Evolutionary conservation across 2,329 filamentous ascomycete genomes (phyloP), one percentile per base, ranked within the genome.

Genomic region (Basipetospora chlamydospora): DNA sequence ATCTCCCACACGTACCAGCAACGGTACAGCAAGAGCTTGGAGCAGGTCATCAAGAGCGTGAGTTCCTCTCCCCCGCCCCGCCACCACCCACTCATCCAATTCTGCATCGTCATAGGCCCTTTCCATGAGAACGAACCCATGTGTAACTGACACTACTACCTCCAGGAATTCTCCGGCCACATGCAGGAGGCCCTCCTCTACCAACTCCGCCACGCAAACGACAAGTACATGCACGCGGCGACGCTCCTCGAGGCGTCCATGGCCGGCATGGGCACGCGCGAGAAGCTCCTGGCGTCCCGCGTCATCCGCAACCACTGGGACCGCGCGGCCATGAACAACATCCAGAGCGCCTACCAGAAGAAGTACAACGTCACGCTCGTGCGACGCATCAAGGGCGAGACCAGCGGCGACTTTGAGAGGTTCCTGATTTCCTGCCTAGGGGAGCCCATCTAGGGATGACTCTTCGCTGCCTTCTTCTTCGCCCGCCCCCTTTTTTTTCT

Each of bases 261-360:
- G 88, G 70, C 73, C 2, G 90, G 88, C 0, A 48, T 80, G 44
- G 88, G 88, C 3, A 96, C 90, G 9, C 88, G 90, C 55, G 87
- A 98, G 43, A 63, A 76, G 22, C 64, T 87, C 7, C 68, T 96
- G 3, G 71, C 92, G 12, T 69, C 77, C 20, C 69, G 86, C n/a
- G 68, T 90, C 4, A 73, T 95, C 2, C 69, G 83, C 16, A 67
- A 73, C 33, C 88, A 96, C 56, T 96, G 88, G 88, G 75, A 94
- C 51, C 67, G 67, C 26, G 66, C 64, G 38, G 73, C 81, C 46
- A 66, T 93, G 64, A 71, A 75, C 35, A 79, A 83, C 45, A 79
- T 93, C 39, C 86, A 83, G 58, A 69, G 65, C 0, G 85, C 82
- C 8, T 96, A 86, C 56, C 65, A 76, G 49, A 71, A 80, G 47